A percentile compares a stretch with the other conserved stretches of the same genome.
These are phyloP conservation scores for Debaryomycetaceae sp. DNA, from an alignment of 1,139 yeast species.

Conservation along the genomic window DNA sequence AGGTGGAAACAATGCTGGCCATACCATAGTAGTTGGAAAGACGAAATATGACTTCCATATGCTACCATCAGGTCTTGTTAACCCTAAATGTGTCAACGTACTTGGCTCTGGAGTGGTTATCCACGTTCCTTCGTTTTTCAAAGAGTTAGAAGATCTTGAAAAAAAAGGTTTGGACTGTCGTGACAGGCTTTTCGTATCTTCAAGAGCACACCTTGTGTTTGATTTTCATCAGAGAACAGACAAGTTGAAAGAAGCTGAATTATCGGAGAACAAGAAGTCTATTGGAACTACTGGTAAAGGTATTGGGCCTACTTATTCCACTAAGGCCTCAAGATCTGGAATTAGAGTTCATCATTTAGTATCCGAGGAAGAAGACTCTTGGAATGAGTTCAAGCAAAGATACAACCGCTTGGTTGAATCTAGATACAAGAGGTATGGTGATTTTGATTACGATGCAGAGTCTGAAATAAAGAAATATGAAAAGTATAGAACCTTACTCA, in stretches of 20 bases:
- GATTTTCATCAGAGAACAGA: conserved; percentile 98
- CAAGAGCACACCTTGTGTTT: conserved; percentile 94
- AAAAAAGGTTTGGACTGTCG: conserved; percentile 76
- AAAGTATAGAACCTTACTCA: conserved; percentile 65
- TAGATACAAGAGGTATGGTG: conserved; percentile 87
- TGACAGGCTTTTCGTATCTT: conserved; percentile 79
- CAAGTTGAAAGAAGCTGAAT: conserved; percentile 89
- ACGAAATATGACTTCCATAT: conserved; percentile 95
- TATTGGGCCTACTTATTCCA: conserved; percentile 96
- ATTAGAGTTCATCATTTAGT: conserved; percentile 94
- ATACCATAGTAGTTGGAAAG: conserved; percentile 89
- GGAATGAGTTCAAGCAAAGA: conserved; percentile 85
- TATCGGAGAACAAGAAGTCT: conserved; percentile 78
- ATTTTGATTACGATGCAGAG: conserved; percentile 81
- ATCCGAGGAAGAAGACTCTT: conserved; percentile 82
- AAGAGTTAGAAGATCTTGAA: conserved; percentile 78
- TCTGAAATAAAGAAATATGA: conserved; percentile 77
- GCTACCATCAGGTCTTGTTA: conserved; percentile 96
- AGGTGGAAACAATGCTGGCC: conserved; percentile 99
- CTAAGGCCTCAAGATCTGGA: conserved; percentile 97
- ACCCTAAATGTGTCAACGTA: conserved; percentile 83
- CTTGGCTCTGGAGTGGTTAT: conserved; percentile 97
- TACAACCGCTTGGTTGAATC: conserved; percentile 75
- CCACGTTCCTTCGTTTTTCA: conserved; percentile 89
- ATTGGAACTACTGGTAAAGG: conserved; percentile 99